Conservation (phyloP, 2,329 filamentous ascomycete genomes). For the Emericellopsis cladophorae region DNA sequence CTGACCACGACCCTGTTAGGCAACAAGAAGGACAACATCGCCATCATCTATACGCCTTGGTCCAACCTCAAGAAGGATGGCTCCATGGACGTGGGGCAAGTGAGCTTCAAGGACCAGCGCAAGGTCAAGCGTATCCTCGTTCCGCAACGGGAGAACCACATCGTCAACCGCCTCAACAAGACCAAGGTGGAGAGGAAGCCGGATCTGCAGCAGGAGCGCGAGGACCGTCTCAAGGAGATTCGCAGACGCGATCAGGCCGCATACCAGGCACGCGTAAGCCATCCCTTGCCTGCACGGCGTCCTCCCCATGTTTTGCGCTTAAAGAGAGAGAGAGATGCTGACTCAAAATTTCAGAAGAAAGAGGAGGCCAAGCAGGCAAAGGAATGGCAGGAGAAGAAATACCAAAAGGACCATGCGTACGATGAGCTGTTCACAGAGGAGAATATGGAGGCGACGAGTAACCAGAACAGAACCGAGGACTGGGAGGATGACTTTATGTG, state of each 20-base stretch:
- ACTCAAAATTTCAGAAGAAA: slow-evolving; percentile 43
- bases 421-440: slow-evolving; percentile 84
- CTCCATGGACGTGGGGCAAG: slow-evolving; percentile 89
- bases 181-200: slow-evolving; percentile 82
- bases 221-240: slow-evolving; percentile 59
- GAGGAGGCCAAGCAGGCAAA: slow-evolving; percentile 62
- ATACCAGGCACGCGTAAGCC: slow-evolving; percentile 45
- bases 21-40: slow-evolving; percentile 98
- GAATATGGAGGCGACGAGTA: slow-evolving; percentile 63
- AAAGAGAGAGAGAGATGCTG: not conserved
- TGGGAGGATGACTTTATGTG: slow-evolving; percentile 94
- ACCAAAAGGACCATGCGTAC: slow-evolving; percentile 95
- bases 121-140: slow-evolving; percentile 78
- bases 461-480: slow-evolving; percentile 67
- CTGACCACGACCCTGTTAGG: slow-evolving; percentile 31
- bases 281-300: not conserved
- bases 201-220: slow-evolving; percentile 70
- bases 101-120: slow-evolving; percentile 83
- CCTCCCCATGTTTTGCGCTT: no score
- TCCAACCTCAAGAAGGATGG: slow-evolving; percentile 92
- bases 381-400: slow-evolving; percentile 81
- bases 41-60: slow-evolving; percentile 95
- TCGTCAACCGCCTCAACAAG: slow-evolving; percentile 97
- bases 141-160: slow-evolving; percentile 67
- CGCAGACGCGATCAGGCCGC: slow-evolving; percentile 57